phyloP scores from a whole-genome alignment of 192 early-diverging fungal species.

The Rhizophlyctis rosea region DNA sequence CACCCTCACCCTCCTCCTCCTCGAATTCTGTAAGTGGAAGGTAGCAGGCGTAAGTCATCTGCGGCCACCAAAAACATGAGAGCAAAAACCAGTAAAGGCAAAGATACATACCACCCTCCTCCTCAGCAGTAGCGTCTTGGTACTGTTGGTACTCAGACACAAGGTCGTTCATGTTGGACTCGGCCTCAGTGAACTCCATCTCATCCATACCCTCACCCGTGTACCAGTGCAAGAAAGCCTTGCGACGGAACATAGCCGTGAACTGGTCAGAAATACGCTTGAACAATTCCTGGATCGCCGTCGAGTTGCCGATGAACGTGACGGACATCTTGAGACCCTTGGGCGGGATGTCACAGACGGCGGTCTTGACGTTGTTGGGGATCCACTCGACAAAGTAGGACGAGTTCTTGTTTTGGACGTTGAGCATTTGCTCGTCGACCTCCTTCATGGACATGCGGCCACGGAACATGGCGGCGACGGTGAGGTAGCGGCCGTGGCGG shows the following conservation, averaged over 20 bases:
- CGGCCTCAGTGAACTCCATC: conserved; percentile 94
- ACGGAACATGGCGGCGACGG: conserved; percentile 95
- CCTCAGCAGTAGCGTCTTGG: conserved; percentile 54
- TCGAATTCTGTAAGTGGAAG: conserved; percentile 44
- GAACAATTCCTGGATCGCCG: conserved; percentile 93
- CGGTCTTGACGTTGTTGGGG: conserved; percentile 95
- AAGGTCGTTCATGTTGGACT: conserved; percentile 97
- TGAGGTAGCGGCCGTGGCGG: conserved; percentile 93
- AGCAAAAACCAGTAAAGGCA: too few species aligned
- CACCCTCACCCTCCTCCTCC: conserved; percentile 47
- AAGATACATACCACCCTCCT: conserved; percentile 56
- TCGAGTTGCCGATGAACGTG: conserved; percentile 93
- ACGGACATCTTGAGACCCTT: conserved; percentile 87
- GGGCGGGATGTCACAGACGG: conserved; percentile 87
- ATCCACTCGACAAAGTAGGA: conserved; percentile 99
- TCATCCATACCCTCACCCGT: conserved; percentile 95
- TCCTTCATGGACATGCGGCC: conserved; percentile 96
- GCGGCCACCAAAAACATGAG: too few species aligned
- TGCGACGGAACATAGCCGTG: conserved; percentile 88
- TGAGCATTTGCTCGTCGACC: conserved; percentile 96
- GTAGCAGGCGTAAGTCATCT: too few species aligned
- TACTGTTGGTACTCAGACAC: conserved; percentile 97
- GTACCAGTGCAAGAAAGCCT: conserved; percentile 97
- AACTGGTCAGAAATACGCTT: conserved; percentile 90
- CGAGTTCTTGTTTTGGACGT: conserved; percentile 94